Evolutionary conservation across 805 yeast genomes (phyloP), one percentile per base, ranked within the genome.

Genomic region (Wickerhamomyces kurtzmanii): DNA sequence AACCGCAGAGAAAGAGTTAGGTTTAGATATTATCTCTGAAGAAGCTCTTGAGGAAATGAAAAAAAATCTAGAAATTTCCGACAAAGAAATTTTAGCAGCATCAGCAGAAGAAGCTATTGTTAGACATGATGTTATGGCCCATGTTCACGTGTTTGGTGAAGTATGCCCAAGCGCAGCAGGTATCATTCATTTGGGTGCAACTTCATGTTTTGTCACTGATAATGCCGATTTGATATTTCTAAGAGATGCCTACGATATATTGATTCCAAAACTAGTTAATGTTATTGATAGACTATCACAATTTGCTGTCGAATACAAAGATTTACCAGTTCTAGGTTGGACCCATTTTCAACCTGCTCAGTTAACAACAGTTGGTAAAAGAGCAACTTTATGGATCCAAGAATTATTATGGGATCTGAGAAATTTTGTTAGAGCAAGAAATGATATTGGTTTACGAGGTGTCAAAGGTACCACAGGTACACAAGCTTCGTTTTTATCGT

Each of bases 261-360:
- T 91, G 46, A 86, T 91, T 53, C 96, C 95, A 38, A 91, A 91
- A 60, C 71, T 91, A 45, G 97, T 86, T 45, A 91, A 91, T 47
- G 97, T 91, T 40, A 91, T 91, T 45, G 80, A 87, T 67, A 74
- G 95, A 58, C 67, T 91, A 53, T 59, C 85, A 34, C 64, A 81
- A 53, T 91, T 91, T 56, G 97, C 98, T 25, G 53, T 85, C 39
- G 75, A 82, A 56, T 74, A 89, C 68, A 91, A 91, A 64, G 97
- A 91, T 57, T 59, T 87, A 59, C 97, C 98, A 20, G 96, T 87
- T 24, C 70, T 91, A 41, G 98, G 98, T 20, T 91, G 97, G 97
- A 91, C 98, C 32, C 98, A 91, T 60, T 91, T 91, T 75, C 98
- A 91, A 66, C 98, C 98, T 11, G 98, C 98, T 30, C 98, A 91